Percentiles rank a stretch among this genome's conserved stretches.
phyloP scores from a whole-genome alignment of 495 filamentous ascomycete species.

The Hypoxylon fuscum region DNA sequence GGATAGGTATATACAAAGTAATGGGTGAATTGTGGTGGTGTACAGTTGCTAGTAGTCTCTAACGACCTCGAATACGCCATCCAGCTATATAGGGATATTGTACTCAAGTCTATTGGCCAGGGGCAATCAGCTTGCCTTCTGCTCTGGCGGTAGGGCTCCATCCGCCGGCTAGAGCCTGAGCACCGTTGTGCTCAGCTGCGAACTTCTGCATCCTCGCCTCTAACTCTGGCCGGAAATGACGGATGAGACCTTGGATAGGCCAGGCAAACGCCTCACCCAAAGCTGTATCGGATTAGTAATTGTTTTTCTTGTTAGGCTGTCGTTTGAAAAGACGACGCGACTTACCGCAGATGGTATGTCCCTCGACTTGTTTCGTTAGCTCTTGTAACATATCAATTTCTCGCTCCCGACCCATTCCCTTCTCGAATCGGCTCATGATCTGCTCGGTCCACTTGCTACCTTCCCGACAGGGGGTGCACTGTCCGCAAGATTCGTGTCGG shows the following conservation, averaged over 20 bases:
- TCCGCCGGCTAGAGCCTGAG: slow-evolving; percentile 79
- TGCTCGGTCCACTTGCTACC: slow-evolving; percentile 98
- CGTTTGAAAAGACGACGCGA: slow-evolving; percentile 8
- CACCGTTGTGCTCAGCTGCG: slow-evolving; percentile 71
- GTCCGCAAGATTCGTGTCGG: slow-evolving; percentile 96
- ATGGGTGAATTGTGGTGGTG: slow-evolving; percentile 17
- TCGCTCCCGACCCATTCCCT: slow-evolving; percentile 82
- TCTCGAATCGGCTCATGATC: slow-evolving; percentile 96
- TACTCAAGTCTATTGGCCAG: slow-evolving; percentile 71
- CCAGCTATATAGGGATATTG: slow-evolving; percentile 16
- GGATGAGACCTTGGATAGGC: slow-evolving; percentile 97
- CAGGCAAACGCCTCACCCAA: slow-evolving; percentile 98
- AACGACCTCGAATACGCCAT: slow-evolving; percentile 30
- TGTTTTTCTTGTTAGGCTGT: no score
- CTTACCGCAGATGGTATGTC: slow-evolving; percentile 94
- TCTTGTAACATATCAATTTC: slow-evolving; percentile 99
- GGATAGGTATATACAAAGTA: slow-evolving; percentile 31
- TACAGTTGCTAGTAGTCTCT: slow-evolving; percentile 32
- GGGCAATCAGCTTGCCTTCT: slow-evolving; percentile 85
- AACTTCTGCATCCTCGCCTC: slow-evolving; percentile 86
- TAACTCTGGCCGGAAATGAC: slow-evolving; percentile 95
- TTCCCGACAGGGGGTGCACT: slow-evolving; percentile 98
- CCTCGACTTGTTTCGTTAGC: slow-evolving; percentile 98
- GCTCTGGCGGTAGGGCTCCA: slow-evolving; percentile 80
- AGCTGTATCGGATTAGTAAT: slow-evolving; percentile 56